Evolutionary conservation across 116 monocot genomes (phyloP).

Genomic region (Papilionanthe hybrid): DNA sequence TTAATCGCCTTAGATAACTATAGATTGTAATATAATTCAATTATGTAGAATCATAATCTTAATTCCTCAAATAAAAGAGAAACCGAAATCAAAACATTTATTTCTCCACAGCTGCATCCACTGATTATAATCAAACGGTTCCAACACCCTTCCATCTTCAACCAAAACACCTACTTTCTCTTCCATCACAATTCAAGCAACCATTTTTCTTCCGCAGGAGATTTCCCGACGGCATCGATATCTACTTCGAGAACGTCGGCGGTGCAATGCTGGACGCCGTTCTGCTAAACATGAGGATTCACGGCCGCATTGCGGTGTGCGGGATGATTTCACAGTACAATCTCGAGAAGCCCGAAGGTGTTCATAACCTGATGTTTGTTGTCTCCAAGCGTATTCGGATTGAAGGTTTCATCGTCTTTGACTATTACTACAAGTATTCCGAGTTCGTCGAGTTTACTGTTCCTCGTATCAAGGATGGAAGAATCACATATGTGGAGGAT

Average conservation of each 20-base stretch:
- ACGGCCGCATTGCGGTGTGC: constrained; percentile 46
- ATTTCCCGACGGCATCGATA: constrained; percentile 58
- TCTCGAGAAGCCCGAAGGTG: constrained; percentile 42
- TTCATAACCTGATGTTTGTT: constrained; percentile 32
- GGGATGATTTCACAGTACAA: constrained; percentile 83
- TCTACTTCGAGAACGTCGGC: constrained; percentile 76
- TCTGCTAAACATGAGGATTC: constrained; percentile 46
- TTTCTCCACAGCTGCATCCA: no score
- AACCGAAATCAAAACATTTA: no score
- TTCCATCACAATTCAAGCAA: neutral
- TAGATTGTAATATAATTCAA: no score
- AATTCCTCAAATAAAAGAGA: no score
- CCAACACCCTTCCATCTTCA: no score
- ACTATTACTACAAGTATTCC: neutral
- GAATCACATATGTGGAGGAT: constrained; percentile 49
- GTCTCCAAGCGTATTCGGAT: constrained; percentile 25
- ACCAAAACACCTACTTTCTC: no score
- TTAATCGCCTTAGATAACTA: no score
- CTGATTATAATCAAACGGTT: no score
- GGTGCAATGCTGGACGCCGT: constrained; percentile 59
- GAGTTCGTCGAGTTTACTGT: constrained; percentile 27
- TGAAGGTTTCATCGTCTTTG: no score
- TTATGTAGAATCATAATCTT: no score
- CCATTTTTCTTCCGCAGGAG: neutral
- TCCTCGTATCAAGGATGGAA: constrained; percentile 38